Evolutionary conservation across 495 filamentous ascomycete species (phyloP).

Genomic region (Aspergillus sclerotioniger): DNA sequence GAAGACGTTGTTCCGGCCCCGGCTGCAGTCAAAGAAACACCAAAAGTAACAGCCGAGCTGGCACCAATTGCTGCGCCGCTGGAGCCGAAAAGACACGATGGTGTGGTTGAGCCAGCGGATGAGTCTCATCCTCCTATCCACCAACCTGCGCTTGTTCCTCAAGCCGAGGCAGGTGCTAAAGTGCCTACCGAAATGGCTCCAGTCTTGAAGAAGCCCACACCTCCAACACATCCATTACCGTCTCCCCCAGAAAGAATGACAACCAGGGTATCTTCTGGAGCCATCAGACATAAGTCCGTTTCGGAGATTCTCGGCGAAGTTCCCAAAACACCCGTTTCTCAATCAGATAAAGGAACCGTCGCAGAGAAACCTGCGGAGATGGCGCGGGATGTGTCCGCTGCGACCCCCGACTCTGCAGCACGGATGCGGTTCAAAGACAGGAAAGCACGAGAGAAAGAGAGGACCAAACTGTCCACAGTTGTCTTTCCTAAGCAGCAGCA

Average conservation of each 20-base stretch:
- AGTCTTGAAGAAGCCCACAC: slow-evolving; percentile 22
- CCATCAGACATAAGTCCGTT: slow-evolving; percentile 69
- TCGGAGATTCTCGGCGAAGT: slow-evolving; percentile 69
- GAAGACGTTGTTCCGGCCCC: slow-evolving; percentile 20
- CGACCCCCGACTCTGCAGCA: slow-evolving; percentile 42
- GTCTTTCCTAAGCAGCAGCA: slow-evolving; percentile 63
- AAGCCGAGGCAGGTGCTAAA: slow-evolving; percentile 15
- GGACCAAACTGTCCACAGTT: slow-evolving; percentile 72
- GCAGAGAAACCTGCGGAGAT: slow-evolving; percentile 25
- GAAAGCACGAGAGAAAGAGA: slow-evolving; percentile 60
- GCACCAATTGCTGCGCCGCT: slow-evolving; percentile 3
- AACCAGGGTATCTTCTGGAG: slow-evolving; percentile 63
- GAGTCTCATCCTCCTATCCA: slow-evolving; percentile 22
- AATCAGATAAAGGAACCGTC: slow-evolving; percentile 30
- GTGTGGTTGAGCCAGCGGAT: slow-evolving; percentile 1
- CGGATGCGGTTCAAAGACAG: slow-evolving; percentile 53
- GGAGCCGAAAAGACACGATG: slow-evolving; percentile 18
- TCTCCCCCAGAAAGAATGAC: slow-evolving; percentile 55
- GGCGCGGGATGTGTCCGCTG: slow-evolving; percentile 29
- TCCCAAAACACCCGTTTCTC: slow-evolving; percentile 41
- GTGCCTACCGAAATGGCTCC: slow-evolving; percentile 12
- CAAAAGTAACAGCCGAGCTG: slow-evolving; percentile 22
- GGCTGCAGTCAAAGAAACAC: slow-evolving; percentile 21
- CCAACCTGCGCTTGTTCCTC: slow-evolving; percentile 6
- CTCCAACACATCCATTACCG: slow-evolving; percentile 25